Evolutionary conservation across 2,329 filamentous ascomycete species (phyloP).

Genomic region (Mycogone perniciosa): DNA sequence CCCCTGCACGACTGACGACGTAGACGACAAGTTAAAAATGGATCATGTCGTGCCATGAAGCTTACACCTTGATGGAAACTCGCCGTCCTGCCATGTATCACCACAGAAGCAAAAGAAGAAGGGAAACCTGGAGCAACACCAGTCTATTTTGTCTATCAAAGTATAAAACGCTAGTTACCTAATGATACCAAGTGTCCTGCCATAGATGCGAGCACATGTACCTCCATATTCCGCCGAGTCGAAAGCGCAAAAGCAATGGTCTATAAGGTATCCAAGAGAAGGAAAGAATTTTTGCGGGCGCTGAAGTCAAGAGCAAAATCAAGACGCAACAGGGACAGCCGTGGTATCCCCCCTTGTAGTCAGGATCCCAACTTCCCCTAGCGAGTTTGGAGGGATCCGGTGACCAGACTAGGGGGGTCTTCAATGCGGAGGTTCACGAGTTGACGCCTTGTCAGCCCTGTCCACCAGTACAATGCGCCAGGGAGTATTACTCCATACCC

Average conservation of each 20-base stretch:
- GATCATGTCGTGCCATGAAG: no score
- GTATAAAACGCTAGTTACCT: not conserved
- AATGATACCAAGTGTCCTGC: not conserved
- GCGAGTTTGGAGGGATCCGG: no score
- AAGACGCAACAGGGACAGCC: constrained; percentile 5
- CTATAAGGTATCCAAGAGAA: constrained; percentile 22
- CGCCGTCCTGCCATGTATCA: not conserved
- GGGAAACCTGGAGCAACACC: not conserved
- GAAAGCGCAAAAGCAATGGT: constrained; percentile 16
- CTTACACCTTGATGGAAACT: no score
- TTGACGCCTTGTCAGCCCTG: constrained; percentile 13
- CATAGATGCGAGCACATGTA: not conserved
- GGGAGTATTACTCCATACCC: not conserved
- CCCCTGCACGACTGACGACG: no score
- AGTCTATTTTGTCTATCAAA: not conserved
- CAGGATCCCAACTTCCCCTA: no score
- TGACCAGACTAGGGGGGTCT: no score
- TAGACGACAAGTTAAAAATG: no score
- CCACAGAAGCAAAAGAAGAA: not conserved
- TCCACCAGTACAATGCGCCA: constrained; percentile 8
- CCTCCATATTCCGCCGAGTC: not conserved
- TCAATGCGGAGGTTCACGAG: no score
- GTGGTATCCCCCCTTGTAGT: constrained; percentile 10
- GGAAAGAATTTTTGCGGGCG: not conserved
- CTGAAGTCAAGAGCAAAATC: constrained; percentile 7